Percentiles rank a stretch among this genome's conserved stretches.
These are phyloP conservation scores for Dissophora globulifera DNA, from an alignment of 192 early-diverging fungal genomes.

Conservation along the genomic window DNA sequence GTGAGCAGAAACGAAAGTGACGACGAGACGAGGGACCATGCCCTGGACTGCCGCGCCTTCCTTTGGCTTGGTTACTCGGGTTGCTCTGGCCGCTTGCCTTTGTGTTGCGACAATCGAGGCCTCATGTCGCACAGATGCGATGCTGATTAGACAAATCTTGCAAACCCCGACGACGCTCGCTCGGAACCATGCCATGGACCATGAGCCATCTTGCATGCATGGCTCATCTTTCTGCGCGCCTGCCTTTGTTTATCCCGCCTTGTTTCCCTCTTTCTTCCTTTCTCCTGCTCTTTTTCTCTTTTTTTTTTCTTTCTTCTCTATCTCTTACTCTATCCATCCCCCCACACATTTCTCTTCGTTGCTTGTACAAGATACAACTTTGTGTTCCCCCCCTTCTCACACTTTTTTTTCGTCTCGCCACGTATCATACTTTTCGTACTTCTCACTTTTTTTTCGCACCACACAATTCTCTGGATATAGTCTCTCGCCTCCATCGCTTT, in stretches of 20 bases:
- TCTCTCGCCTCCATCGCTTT: background rate
- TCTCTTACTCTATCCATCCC: background rate
- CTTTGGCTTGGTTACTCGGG: no score
- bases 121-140: no score
- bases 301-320: conserved; percentile 10
- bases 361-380: no score
- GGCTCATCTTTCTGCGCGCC: background rate
- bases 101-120: no score
- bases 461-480: background rate
- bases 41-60: no score
- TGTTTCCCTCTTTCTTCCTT: background rate
- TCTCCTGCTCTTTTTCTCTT: conserved; percentile 1
- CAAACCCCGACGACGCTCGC: no score
- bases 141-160: no score
- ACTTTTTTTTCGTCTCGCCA: conserved; percentile 5
- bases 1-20: no score
- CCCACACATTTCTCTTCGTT: background rate
- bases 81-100: no score
- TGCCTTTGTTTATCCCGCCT: background rate
- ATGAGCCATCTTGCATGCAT: background rate
- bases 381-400: background rate
- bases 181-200: no score
- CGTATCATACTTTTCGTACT: background rate
- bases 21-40: no score
- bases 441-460: background rate